Conservation (phyloP, 1,284 basidiomycete species). For the Bondarzewia mesenterica region DNA sequence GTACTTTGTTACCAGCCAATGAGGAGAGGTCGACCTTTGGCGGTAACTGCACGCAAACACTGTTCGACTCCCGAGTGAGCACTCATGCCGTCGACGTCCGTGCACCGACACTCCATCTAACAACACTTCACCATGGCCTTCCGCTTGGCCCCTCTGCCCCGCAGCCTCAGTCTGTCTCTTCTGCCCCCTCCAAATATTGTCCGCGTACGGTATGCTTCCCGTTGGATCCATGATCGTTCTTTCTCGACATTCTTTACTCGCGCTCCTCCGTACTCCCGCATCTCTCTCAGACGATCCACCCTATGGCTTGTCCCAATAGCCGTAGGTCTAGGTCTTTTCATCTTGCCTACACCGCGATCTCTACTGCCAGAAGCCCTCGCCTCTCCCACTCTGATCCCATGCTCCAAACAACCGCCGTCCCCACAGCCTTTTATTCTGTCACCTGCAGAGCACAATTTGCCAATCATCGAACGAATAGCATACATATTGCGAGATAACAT, state of each 20-base stretch:
- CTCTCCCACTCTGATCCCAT: slow-evolving; percentile 59
- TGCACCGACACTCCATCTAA: no score
- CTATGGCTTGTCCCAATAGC: slow-evolving; percentile 51
- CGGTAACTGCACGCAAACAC: no score
- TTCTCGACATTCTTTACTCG: slow-evolving; percentile 20
- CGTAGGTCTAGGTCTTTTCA: slow-evolving; percentile 43
- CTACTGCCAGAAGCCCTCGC: slow-evolving; percentile 40
- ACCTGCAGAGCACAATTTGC: slow-evolving; percentile 48
- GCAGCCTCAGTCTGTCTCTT: slow-evolving; percentile 18
- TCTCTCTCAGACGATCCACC: slow-evolving; percentile 21
- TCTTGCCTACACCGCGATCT: slow-evolving; percentile 33
- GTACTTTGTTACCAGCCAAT: no score
- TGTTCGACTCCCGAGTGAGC: no score
- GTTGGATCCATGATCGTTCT: slow-evolving; percentile 14
- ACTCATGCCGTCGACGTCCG: no score
- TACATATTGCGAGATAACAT: slow-evolving; percentile 46
- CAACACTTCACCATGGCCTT: slow-evolving; percentile 17
- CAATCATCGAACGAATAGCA: slow-evolving; percentile 35
- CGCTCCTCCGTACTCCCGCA: slow-evolving; percentile 13
- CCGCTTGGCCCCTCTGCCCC: slow-evolving; percentile 17
- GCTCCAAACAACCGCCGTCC: slow-evolving; percentile 23
- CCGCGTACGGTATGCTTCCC: slow-evolving; percentile 13
- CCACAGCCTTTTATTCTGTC: slow-evolving; percentile 40
- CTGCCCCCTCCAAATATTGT: slow-evolving; percentile 4
- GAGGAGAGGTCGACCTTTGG: no score